Base-by-base conservation (phyloP, 805 yeast genomes). In the Barnettozyma californica region DNA sequence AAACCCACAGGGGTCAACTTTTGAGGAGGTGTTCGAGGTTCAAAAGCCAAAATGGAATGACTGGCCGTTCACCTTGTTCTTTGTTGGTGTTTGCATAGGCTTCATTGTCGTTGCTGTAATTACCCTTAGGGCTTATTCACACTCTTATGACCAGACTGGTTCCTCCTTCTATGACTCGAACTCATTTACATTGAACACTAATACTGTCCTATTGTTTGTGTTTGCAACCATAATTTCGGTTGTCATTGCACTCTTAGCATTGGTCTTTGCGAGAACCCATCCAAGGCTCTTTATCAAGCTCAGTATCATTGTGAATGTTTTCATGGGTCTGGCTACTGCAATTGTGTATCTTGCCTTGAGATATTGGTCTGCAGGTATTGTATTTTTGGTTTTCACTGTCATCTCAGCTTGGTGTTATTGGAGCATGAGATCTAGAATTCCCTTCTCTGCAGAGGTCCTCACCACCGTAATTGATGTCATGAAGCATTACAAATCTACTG, bases 281-380 rank as follows among this genome's bases (percentile, higher is more conserved):
- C 88, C 97, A 9, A 70, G 74, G 45, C 68, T 74, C 47, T 89
- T 89, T 64, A 86, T 89, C 55, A 75, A 76, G 47, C 65, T 80
- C 23, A 87, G 95, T 2, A 75, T 89, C 53, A 70, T 86, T 29
- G 67, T 83, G 43, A 87, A 87, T 60, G 72, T 87, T 11, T 57
- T 81, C 1, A 65, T 87, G 49, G 88, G 92, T 3, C 57, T 88
- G 25, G 96, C 86, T 16, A 82, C 95, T 6, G 79, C 89, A 5
- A 82, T 90, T 55, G 83, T 79, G 66, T 87, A 85, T 60, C 74
- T 90, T 57, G 81, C 75, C 1, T 73, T 76, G 55, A 70, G 73
- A 29, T 85, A 87, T 65, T 88, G 83, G 71, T 82, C 92, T 5
- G 92, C 95, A 0, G 96, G 89, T 2, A 71, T 87, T 51, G 89